Evolutionary conservation across 1,284 basidiomycete species (phyloP).

Genomic region (Pseudozyma hubeiensis): DNA sequence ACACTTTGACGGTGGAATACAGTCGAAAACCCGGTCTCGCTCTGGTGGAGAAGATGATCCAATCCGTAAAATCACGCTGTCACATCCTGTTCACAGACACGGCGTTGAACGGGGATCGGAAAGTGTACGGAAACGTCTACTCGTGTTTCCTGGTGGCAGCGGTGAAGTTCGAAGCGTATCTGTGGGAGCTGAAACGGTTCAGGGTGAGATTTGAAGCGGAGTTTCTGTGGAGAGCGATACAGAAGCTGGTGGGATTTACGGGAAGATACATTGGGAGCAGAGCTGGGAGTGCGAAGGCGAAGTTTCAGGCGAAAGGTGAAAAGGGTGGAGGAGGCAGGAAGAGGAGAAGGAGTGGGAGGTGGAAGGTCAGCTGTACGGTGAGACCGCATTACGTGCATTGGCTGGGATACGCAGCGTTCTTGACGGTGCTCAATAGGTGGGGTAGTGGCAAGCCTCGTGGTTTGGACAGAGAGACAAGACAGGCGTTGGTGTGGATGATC

Average conservation of each 20-base stretch:
- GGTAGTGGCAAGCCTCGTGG: not conserved
- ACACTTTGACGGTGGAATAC: conserved; percentile 67
- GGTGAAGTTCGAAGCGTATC: conserved; percentile 87
- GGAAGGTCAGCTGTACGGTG: conserved; percentile 34
- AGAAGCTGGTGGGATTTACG: conserved; percentile 36
- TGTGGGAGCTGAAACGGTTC: conserved; percentile 74
- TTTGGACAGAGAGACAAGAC: not conserved
- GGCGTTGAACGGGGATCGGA: conserved; percentile 75
- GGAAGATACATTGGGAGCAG: conserved; percentile 30
- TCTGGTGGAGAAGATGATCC: conserved; percentile 62
- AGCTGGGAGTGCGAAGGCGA: conserved; percentile 16
- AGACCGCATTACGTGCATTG: conserved; percentile 42
- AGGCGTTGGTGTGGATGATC: conserved; percentile 14
- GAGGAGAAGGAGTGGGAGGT: conserved; percentile 5
- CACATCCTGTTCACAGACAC: conserved; percentile 84
- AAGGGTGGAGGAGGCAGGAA: not conserved
- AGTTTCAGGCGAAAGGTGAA: not conserved
- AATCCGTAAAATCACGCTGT: conserved; percentile 50
- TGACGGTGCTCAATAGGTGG: conserved; percentile 8
- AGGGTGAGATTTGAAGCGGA: conserved; percentile 13
- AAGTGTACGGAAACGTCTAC: conserved; percentile 84
- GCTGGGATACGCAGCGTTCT: conserved; percentile 50
- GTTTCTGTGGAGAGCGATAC: conserved; percentile 25
- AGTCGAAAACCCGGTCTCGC: conserved; percentile 56
- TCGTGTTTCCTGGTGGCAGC: conserved; percentile 86